A percentile compares a stretch with the other conserved stretches of the same genome.
These are phyloP conservation scores for Spirogloea muscicola DNA, from an alignment of 139 green algal species.

Conservation along the genomic window DNA sequence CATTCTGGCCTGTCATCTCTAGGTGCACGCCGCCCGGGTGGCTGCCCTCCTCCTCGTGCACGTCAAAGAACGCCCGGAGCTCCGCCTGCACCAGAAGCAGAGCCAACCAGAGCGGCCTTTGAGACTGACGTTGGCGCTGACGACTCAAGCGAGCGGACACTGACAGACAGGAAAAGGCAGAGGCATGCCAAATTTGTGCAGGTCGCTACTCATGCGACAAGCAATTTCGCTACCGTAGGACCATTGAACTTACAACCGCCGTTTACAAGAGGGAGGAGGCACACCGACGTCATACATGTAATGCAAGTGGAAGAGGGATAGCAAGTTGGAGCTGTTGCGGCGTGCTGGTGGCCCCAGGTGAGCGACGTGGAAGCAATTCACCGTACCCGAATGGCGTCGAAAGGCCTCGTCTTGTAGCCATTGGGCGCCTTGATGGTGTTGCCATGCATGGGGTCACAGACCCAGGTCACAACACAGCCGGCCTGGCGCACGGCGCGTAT, in stretches of 20 bases:
- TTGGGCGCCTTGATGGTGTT: conserved; percentile 87
- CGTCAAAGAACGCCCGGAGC: conserved; percentile 83
- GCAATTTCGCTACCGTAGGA: not conserved
- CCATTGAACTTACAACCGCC: not conserved
- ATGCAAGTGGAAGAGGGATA: no score
- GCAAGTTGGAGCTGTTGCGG: not conserved
- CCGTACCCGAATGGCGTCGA: conserved; percentile 75
- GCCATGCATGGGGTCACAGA: conserved; percentile 98
- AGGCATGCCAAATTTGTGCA: no score
- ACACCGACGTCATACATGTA: not conserved
- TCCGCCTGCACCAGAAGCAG: conserved; percentile 41
- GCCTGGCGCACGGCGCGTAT: conserved; percentile 52
- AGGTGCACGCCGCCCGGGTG: conserved; percentile 92
- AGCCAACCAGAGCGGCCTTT: not conserved
- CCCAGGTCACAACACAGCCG: conserved; percentile 83
- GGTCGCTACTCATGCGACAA: not conserved
- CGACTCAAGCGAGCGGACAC: no score
- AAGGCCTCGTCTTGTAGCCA: conserved; percentile 95
- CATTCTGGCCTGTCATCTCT: conserved; percentile 89
- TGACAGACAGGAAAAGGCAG: no score
- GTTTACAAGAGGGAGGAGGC: not conserved
- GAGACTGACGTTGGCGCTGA: no score
- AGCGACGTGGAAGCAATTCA: conserved; percentile 32
- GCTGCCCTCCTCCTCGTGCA: conserved; percentile 81
- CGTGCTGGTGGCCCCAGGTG: not conserved